Base-by-base conservation (phyloP, 179 eudicot species). In the Beta lomatogona region DNA sequence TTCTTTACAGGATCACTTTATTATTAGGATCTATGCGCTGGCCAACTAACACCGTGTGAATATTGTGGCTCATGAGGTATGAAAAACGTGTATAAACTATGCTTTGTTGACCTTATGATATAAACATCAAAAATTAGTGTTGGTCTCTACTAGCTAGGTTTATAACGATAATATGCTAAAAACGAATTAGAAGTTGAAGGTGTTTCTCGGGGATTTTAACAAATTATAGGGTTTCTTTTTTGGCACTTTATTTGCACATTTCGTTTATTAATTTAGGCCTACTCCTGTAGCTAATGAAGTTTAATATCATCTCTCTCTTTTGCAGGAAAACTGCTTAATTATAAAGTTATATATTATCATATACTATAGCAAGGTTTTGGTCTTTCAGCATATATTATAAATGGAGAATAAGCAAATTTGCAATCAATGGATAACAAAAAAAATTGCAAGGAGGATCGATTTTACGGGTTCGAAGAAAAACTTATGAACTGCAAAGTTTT, bases 1-100 rank as follows among this genome's bases (percentile, higher is more conserved):
- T 5, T 71, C 46, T 76, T 59, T 77, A 71, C 89, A 87, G 89
- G 90, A 71, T 87, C 88, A 28, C 82, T 87, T 21, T 87, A 87
- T 68, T 87, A 87, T 50, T 87, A 84, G 83, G 50, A 64, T 74
- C 11, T 25, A 22, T 52, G 9, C 5, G 22, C 65, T 31, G 6
- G 45, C 59, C 82, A 15, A 22, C 15, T 66, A 55, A 53, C 59
- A 21, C 59, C 44, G 41, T 72, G 79, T 77, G 73, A 75, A 81
- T 81, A 72, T 73, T 73, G 13, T 57, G 74, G 28, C 22, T 84
- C 44, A 41, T 64, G 21, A 82, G 85, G 85, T 82, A 82, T 25
- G 36, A 8, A 69, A 48, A 25, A 5, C n/a, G 31, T 41, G 58
- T 28, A 25, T 21, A 19, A 54, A 13, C 16, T 15, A 75, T 75